Conservation (phyloP, 1,139 yeast genomes). For the Suhomyces wounanorum region DNA sequence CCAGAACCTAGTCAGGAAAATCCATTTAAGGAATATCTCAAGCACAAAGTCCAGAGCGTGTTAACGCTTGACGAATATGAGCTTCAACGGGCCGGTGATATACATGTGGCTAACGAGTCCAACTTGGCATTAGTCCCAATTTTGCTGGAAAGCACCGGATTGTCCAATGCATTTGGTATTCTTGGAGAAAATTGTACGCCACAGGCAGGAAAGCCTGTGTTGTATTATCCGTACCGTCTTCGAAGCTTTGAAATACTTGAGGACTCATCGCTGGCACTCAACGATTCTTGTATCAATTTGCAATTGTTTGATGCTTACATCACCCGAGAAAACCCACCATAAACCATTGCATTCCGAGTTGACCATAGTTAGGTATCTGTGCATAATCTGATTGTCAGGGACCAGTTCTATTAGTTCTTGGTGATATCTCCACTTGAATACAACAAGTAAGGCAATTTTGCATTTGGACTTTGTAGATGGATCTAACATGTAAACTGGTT, state of each 20-base stretch:
- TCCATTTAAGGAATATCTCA: slow-evolving; percentile 27
- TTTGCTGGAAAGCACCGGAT: slow-evolving; percentile 19
- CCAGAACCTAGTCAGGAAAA: slow-evolving; percentile 37
- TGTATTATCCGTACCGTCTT: slow-evolving; percentile 27
- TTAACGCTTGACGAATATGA: slow-evolving; percentile 40
- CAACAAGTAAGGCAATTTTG: background rate
- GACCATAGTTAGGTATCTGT: background rate
- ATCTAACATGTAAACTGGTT: background rate
- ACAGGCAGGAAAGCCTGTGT: slow-evolving; percentile 8
- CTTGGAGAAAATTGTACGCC: slow-evolving; percentile 8
- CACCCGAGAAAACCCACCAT: slow-evolving; percentile 68
- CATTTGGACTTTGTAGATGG: background rate
- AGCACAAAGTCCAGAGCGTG: slow-evolving; percentile 27
- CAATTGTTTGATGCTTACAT: slow-evolving; percentile 74
- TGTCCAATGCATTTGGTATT: slow-evolving; percentile 27
- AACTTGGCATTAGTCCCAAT: slow-evolving; percentile 27
- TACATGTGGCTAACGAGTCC: slow-evolving; percentile 32
- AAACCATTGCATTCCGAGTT: slow-evolving; percentile 4
- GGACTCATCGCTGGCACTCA: slow-evolving; percentile 59
- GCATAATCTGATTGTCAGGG: background rate
- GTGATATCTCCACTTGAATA: background rate
- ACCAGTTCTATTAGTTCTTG: no score
- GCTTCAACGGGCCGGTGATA: slow-evolving; percentile 36
- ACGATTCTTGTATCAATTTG: slow-evolving; percentile 70
- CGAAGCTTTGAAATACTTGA: slow-evolving; percentile 67